Percentiles rank a stretch among this genome's conserved stretches.
These are phyloP conservation scores for Suillus bovinus DNA, from an alignment of 768 basidiomycete species.

Conservation along the genomic window DNA sequence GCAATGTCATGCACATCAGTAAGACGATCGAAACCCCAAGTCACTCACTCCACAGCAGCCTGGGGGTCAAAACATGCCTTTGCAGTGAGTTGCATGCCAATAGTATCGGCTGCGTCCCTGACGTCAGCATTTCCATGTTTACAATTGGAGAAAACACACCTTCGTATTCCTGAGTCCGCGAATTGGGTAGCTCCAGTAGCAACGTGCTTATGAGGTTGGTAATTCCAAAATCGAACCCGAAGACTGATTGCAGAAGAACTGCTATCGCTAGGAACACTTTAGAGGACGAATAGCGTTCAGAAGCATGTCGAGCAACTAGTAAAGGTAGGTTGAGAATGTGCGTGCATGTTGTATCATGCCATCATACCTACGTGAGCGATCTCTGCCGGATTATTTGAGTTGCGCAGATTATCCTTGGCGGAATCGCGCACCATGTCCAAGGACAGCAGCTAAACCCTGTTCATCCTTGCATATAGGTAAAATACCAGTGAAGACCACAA, in stretches of 20 bases:
- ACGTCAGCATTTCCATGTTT: neutral
- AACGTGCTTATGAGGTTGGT: slow-evolving; percentile 47
- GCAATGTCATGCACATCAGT: neutral
- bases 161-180: slow-evolving; percentile 79
- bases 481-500: slow-evolving; percentile 90
- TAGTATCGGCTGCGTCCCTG: slow-evolving; percentile 65
- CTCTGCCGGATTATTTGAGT: slow-evolving; percentile 43
- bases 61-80: slow-evolving; percentile 86
- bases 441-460: slow-evolving; percentile 78
- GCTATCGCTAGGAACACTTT: slow-evolving; percentile 44
- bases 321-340: slow-evolving; percentile 24
- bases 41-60: slow-evolving; percentile 67
- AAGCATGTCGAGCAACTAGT: slow-evolving; percentile 56
- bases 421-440: slow-evolving; percentile 68
- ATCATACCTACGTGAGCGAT: slow-evolving; percentile 73
- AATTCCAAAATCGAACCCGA: slow-evolving; percentile 61
- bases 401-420: neutral
- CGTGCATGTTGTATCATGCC: neutral
- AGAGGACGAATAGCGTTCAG: slow-evolving; percentile 45
- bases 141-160: slow-evolving; percentile 37
- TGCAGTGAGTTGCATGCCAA: slow-evolving; percentile 80
- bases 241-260: slow-evolving; percentile 41
- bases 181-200: slow-evolving; percentile 78
- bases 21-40: neutral
- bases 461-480: slow-evolving; percentile 76